These are phyloP conservation scores for Lichtheimia corymbifera DNA, from an alignment of 371 early-diverging fungal species.

Conservation along the genomic window DNA sequence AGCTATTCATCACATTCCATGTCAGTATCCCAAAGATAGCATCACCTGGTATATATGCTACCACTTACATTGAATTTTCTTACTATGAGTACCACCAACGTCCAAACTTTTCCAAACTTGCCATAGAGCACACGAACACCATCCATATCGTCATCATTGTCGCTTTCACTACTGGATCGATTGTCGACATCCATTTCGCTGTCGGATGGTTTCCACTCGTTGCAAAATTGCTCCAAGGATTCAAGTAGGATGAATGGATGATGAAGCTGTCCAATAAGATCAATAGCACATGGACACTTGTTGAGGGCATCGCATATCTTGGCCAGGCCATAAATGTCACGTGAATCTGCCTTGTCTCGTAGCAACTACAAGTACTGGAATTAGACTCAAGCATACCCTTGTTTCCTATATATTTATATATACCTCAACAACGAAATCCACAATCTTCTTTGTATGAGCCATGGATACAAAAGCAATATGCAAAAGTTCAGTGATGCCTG, in stretches of 20 bases:
- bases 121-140: slow-evolving; percentile 33
- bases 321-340: slow-evolving; percentile 32
- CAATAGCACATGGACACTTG: slow-evolving; percentile 35
- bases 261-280: slow-evolving; percentile 47
- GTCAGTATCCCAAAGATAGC: neutral
- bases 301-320: slow-evolving; percentile 37
- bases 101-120: slow-evolving; percentile 47
- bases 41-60: neutral
- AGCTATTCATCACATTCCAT: slow-evolving; percentile 20
- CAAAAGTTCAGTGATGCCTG: slow-evolving; percentile 29
- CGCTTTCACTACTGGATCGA: slow-evolving; percentile 14
- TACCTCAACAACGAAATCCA: slow-evolving; percentile 39
- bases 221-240: slow-evolving; percentile 41
- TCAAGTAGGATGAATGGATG: slow-evolving; percentile 29
- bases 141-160: slow-evolving; percentile 31
- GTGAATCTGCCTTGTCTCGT: slow-evolving; percentile 21
- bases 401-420: neutral
- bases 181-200: slow-evolving; percentile 28
- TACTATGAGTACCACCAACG: slow-evolving; percentile 28
- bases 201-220: slow-evolving; percentile 35
- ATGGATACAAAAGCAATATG: slow-evolving; percentile 42
- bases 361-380: slow-evolving; percentile 14
- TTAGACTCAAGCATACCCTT: neutral
- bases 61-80: slow-evolving; percentile 37
- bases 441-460: slow-evolving; percentile 30